These are phyloP conservation scores for Stereocaulon alpinum DNA, from an alignment of 495 filamentous ascomycete genomes.

Conservation along the genomic window DNA sequence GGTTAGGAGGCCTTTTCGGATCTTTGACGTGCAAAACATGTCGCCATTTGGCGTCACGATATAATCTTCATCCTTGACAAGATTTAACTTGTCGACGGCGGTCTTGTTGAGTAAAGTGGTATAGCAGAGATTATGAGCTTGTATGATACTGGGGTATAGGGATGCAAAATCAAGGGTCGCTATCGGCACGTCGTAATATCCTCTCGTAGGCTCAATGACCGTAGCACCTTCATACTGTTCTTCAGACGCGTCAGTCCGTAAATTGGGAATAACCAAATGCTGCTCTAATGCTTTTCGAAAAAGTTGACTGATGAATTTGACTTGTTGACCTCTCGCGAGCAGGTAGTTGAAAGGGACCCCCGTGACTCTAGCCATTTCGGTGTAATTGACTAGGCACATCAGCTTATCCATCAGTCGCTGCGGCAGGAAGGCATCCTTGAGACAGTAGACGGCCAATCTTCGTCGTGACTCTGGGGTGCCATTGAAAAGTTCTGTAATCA, in stretches of 20 bases:
- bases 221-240: slow-evolving; percentile 97
- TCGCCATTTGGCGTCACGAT: slow-evolving; percentile 91
- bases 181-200: slow-evolving; percentile 87
- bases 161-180: slow-evolving; percentile 98
- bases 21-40: slow-evolving; percentile 78
- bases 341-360: slow-evolving; percentile 96
- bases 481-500: slow-evolving; percentile 97
- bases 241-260: slow-evolving; percentile 48
- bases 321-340: slow-evolving; percentile 84
- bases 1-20: slow-evolving; percentile 83
- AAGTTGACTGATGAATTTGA: slow-evolving; percentile 95
- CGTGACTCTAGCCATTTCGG: slow-evolving; percentile 98
- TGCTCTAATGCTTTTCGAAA: slow-evolving; percentile 92
- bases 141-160: slow-evolving; percentile 97
- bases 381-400: slow-evolving; percentile 95
- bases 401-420: slow-evolving; percentile 95
- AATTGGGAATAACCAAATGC: slow-evolving; percentile 84
- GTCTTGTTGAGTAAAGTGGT: slow-evolving; percentile 81
- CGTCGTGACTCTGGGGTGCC: slow-evolving; percentile 86
- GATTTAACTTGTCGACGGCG: slow-evolving; percentile 57
- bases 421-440: slow-evolving; percentile 95
- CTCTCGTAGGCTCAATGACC: slow-evolving; percentile 88
- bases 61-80: slow-evolving; percentile 86
- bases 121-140: slow-evolving; percentile 97
- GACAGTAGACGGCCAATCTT: slow-evolving; percentile 86